Base-by-base conservation (phyloP, 345 rosid species). In the Xanthoceras sorbifolium region DNA sequence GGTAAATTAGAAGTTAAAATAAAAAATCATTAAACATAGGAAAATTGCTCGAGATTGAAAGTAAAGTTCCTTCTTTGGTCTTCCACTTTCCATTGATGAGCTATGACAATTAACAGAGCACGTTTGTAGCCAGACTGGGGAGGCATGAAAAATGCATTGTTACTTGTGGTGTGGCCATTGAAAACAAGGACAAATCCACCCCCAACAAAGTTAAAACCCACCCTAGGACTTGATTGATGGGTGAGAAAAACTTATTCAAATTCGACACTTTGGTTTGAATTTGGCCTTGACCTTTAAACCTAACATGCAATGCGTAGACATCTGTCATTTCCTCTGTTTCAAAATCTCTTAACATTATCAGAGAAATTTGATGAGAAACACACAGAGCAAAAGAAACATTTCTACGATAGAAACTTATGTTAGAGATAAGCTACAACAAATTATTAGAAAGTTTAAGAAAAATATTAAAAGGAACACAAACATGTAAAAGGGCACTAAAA, bases 391-490 rank as follows among this genome's bases (percentile, higher is more conserved):
- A 18, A 8, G 34, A 32, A 9, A n/a, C 38, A 36, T 34, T 36
- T 7, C 38, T 59, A 72, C 23, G 75, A 12, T 72, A 60, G 12
- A 78, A 72, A 71, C 69, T 78, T 69, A 31, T 25, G 78, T 66
- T 72, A 70, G 77, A 57, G 32, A 79, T 77, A 62, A 69, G 62
- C 80, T 69, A 77, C 80, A 73, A 80, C 65, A 81, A 81, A 81
- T 60, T 67, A 82, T 81, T 63, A 78, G 46, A 29, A 75, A 72
- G 79, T 48, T 38, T 52, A n/a, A 29, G 46, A 28, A 55, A 71
- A 62, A 38, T 15, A 42, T 67, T 36, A 4, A 54, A 66, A 72
- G 74, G 65, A 69, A 78, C 82, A 71, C 67, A 55, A 15, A 36
- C 15, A 50, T 5, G 44, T 7, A 72, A 82, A 64, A 29, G 5